A percentile compares a stretch with the other conserved stretches of the same genome.
Conservation (phyloP, 2,329 filamentous ascomycete species). For the Kalmusia sp. region DNA sequence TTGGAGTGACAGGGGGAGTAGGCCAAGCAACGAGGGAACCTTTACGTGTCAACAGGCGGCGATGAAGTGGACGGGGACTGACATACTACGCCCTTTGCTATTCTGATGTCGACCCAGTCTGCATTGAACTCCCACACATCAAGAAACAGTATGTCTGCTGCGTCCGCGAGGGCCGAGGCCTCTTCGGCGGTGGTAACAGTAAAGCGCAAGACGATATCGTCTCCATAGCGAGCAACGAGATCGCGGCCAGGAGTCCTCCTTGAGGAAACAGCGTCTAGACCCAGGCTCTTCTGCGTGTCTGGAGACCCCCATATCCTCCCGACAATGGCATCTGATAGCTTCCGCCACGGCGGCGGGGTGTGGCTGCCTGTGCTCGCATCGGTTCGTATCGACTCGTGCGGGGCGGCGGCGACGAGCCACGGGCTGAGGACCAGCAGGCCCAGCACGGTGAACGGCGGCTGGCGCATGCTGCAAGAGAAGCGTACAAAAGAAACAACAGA, state of each 20-base stretch:
- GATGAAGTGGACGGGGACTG: neutral
- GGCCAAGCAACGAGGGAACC: conserved; percentile 75
- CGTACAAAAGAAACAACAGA: neutral
- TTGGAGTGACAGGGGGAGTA: conserved; percentile 78
- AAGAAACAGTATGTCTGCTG: conserved; percentile 76
- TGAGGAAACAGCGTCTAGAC: neutral
- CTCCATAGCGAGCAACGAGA: conserved; percentile 66
- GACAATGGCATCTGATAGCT: conserved; percentile 45
- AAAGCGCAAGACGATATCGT: conserved; percentile 90
- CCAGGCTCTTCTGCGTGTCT: conserved; percentile 22
- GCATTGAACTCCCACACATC: conserved; percentile 89
- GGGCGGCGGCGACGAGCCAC: conserved; percentile 37
- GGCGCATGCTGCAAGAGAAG: conserved; percentile 34
- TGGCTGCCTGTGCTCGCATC: conserved; percentile 20
- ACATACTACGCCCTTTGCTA: conserved; percentile 76
- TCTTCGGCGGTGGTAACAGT: conserved; percentile 74
- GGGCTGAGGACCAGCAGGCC: conserved; percentile 40
- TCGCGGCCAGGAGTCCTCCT: conserved; percentile 21
- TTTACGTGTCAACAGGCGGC: conserved; percentile 32
- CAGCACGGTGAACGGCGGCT: conserved; percentile 29
- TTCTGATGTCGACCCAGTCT: conserved; percentile 82
- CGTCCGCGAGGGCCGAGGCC: conserved; percentile 73
- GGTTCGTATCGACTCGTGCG: conserved; percentile 30
- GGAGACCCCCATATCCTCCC: conserved; percentile 39
- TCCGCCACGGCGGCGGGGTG: conserved; percentile 43